These are phyloP conservation scores for Ustilago tritici DNA, from an alignment of 1,284 basidiomycete species.

Conservation along the genomic window DNA sequence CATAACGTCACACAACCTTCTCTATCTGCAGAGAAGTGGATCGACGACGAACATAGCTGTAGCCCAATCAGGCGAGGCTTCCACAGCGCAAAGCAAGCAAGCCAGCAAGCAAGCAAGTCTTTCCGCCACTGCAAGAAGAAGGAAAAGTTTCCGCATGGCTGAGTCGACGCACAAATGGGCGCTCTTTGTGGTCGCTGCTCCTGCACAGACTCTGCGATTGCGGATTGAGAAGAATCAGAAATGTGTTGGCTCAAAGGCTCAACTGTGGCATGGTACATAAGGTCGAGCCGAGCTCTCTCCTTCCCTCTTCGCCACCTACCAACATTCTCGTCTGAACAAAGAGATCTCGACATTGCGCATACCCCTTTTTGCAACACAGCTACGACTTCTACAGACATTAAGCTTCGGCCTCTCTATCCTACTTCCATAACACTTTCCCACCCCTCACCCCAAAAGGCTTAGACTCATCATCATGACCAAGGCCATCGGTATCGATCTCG, in stretches of 20 bases:
- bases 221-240: not conserved
- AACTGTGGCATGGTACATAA: conserved; percentile 32
- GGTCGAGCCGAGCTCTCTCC: not conserved
- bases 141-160: conserved; percentile 6
- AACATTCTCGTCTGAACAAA: conserved; percentile 24
- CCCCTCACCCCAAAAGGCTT: conserved; percentile 20
- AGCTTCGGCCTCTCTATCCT: conserved; percentile 16
- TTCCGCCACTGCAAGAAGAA: not conserved
- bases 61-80: not conserved
- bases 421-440: conserved; percentile 1
- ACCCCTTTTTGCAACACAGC: conserved; percentile 36
- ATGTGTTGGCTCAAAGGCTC: not conserved
- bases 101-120: not conserved
- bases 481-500: conserved; percentile 92
- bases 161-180: conserved; percentile 33
- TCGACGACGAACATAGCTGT: conserved; percentile 20
- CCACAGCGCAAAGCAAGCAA: not conserved
- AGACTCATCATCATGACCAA: conserved; percentile 72
- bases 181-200: conserved; percentile 1
- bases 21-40: conserved; percentile 37
- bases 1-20: conserved; percentile 26
- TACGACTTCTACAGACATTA: conserved; percentile 28
- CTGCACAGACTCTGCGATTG: conserved; percentile 15
- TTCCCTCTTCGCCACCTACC: conserved; percentile 10
- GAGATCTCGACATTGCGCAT: conserved; percentile 42